Percentiles rank a stretch among this genome's conserved stretches.
phyloP scores from a whole-genome alignment of 441 rosid genomes.

The Macaranga tanarius region DNA sequence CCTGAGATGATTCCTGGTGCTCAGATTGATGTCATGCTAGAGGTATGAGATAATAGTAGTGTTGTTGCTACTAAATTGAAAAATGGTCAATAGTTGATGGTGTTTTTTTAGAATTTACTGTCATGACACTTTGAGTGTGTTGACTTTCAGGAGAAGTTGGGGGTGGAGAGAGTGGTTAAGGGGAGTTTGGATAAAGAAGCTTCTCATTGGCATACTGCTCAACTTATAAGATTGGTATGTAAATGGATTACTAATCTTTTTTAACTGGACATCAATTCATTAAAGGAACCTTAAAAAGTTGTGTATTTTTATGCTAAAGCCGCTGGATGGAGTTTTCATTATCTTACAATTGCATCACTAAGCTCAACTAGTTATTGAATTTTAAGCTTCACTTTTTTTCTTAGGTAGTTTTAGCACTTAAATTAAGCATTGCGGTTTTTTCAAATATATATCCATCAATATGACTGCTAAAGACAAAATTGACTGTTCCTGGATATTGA shows the following conservation, averaged over 20 bases:
- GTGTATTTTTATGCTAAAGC: not conserved
- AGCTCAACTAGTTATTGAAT: not conserved
- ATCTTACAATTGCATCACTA: slow-evolving; percentile 2
- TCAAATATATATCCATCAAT: slow-evolving; percentile 10
- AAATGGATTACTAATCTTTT: slow-evolving; percentile 9
- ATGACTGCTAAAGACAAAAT: not conserved
- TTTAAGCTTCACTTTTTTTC: not conserved
- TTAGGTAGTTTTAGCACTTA: not conserved
- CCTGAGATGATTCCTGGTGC: slow-evolving; percentile 78
- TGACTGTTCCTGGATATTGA: not conserved
- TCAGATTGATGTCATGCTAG: slow-evolving; percentile 68
- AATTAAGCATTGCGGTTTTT: slow-evolving; percentile 1
- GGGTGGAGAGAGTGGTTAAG: slow-evolving; percentile 18
- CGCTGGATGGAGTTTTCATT: not conserved
- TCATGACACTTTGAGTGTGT: slow-evolving; percentile 12
- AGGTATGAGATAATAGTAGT: slow-evolving; percentile 45
- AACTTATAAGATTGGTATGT: slow-evolving; percentile 63
- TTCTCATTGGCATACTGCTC: slow-evolving; percentile 57
- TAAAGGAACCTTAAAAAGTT: slow-evolving; percentile 4
- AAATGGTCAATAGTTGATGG: slow-evolving; percentile 7
- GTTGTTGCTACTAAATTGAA: slow-evolving; percentile 24
- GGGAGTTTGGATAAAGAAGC: slow-evolving; percentile 35
- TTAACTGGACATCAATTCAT: slow-evolving; percentile 4
- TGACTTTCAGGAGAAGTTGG: slow-evolving; percentile 45
- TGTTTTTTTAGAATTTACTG: not conserved